phyloP scores from a whole-genome alignment of 1,139 yeast species.

The Saccharomyces hybrid region DNA sequence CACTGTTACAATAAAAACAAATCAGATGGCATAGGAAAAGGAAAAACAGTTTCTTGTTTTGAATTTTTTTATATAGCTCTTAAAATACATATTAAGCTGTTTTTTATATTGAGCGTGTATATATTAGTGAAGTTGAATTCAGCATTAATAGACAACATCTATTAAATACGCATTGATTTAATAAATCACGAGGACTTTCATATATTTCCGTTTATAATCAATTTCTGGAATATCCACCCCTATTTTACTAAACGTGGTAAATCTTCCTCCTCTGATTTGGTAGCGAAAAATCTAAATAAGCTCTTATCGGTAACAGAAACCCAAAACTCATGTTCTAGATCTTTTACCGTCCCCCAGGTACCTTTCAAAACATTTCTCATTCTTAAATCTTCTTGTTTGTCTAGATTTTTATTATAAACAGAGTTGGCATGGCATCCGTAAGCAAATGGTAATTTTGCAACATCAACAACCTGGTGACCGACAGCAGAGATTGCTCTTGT shows the following conservation, averaged over 20 bases:
- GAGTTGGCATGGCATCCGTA: slow-evolving; percentile 29
- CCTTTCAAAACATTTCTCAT: slow-evolving; percentile 28
- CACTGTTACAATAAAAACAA: background rate
- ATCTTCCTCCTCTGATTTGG: background rate
- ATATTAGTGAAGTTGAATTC: background rate
- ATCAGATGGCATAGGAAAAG: background rate
- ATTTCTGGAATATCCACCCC: background rate
- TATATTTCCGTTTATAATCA: background rate
- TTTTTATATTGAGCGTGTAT: background rate
- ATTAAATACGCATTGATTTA: background rate
- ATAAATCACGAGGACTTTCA: background rate
- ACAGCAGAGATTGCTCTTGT: slow-evolving; percentile 29
- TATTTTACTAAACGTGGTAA: background rate
- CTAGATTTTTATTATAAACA: slow-evolving; percentile 31
- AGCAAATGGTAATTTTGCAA: slow-evolving; percentile 27
- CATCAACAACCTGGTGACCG: slow-evolving; percentile 15
- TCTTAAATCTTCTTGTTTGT: slow-evolving; percentile 24
- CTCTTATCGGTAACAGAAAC: background rate
- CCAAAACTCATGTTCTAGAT: slow-evolving; percentile 20
- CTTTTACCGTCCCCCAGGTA: slow-evolving; percentile 22
- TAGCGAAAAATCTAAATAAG: background rate
- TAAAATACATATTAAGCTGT: background rate
- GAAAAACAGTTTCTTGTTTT: background rate
- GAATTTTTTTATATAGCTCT: background rate
- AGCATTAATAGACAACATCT: background rate